Conservation (phyloP, 306 rosid genomes). For the Trifolium repens region DNA sequence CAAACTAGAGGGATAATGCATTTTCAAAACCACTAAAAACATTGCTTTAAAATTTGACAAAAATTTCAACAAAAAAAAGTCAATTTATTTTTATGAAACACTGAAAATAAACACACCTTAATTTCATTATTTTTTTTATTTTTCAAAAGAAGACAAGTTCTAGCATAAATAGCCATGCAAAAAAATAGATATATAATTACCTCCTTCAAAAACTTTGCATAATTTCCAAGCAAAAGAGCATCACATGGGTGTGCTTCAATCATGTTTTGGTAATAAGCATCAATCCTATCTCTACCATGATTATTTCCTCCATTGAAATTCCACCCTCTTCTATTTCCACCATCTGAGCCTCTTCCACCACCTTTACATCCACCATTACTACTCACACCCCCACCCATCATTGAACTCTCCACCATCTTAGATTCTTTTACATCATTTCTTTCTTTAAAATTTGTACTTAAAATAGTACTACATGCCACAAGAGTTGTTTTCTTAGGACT, state of each 20-base stretch:
- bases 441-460: slow-evolving; percentile 35
- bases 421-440: slow-evolving; percentile 39
- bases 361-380: slow-evolving; percentile 52
- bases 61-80: too few relatives aligned
- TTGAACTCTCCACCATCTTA: slow-evolving; percentile 49
- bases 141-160: not conserved
- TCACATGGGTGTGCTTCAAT: slow-evolving; percentile 74
- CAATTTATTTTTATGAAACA: too few relatives aligned
- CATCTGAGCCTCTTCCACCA: slow-evolving; percentile 45
- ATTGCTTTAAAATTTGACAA: too few relatives aligned
- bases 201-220: slow-evolving; percentile 88
- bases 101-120: too few relatives aligned
- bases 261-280: slow-evolving; percentile 74
- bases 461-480: slow-evolving; percentile 27
- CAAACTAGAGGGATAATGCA: too few relatives aligned
- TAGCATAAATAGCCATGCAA: not conserved
- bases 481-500: slow-evolving; percentile 42
- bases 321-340: slow-evolving; percentile 43
- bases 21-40: too few relatives aligned
- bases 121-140: too few relatives aligned
- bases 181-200: slow-evolving; percentile 36
- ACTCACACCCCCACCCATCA: slow-evolving; percentile 55
- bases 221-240: slow-evolving; percentile 79
- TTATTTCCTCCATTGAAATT: slow-evolving; percentile 50
- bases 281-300: slow-evolving; percentile 53